A percentile compares a stretch with the other conserved stretches of the same genome.
Conservation (phyloP, 371 early-diverging fungal species). For the Parasitella parasitica region DNA sequence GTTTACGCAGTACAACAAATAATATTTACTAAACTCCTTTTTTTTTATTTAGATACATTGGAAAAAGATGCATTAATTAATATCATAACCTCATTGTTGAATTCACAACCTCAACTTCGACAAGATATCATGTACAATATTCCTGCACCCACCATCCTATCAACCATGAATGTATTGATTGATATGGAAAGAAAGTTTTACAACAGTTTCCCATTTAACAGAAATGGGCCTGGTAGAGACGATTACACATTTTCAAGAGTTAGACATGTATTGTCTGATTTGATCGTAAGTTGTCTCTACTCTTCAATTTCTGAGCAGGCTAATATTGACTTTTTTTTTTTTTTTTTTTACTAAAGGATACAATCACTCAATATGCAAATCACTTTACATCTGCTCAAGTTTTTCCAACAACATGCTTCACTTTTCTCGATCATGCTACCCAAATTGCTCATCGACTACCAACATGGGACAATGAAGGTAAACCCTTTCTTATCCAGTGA, state of each 20-base stretch:
- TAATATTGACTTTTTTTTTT: neutral
- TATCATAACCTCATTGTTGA: conserved; percentile 71
- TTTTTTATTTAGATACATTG: conserved; percentile 53
- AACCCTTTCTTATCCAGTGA: neutral
- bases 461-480: conserved; percentile 67
- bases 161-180: conserved; percentile 68
- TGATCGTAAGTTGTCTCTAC: conserved; percentile 48
- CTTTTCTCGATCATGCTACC: conserved; percentile 78
- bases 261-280: conserved; percentile 69
- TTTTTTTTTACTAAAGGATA: conserved; percentile 57
- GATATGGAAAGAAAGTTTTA: conserved; percentile 70
- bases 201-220: conserved; percentile 83
- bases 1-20: neutral
- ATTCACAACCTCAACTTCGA: conserved; percentile 70
- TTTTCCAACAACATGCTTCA: conserved; percentile 74
- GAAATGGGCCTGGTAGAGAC: conserved; percentile 75
- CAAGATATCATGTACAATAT: conserved; percentile 73
- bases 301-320: no score
- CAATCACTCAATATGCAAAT: conserved; percentile 79
- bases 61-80: conserved; percentile 73
- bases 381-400: conserved; percentile 76
- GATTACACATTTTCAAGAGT: conserved; percentile 92
- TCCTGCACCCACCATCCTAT: conserved; percentile 84
- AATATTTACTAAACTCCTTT: neutral
- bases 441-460: conserved; percentile 79